Evolutionary conservation across 2,329 filamentous ascomycete genomes (phyloP), one percentile per base, ranked within the genome.

Genomic region (Tolypocladium pustulatum): DNA sequence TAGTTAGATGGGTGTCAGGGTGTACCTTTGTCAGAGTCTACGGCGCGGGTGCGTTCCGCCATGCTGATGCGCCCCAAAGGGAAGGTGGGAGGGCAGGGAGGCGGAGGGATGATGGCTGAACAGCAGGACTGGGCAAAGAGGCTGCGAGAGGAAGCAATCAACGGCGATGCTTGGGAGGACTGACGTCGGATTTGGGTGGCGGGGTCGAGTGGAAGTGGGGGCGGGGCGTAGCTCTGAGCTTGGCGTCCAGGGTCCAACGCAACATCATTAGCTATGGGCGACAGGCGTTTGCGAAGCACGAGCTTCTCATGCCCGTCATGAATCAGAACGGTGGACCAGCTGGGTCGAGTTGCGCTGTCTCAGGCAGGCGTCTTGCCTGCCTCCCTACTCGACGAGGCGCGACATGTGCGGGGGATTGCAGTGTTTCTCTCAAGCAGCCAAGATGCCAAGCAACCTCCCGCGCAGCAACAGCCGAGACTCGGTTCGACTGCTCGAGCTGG

Each of bases 11-110:
- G 17, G 12, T 8, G 46, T 25, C 22, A 32, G 32, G 38, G 17
- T 53, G 43, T 62, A 73, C 75, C 73, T 67, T 72, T 76, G 60
- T 73, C 67, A 5, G 74, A 76, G 59, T 75, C 70, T 55, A 74
- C 72, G n/a, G 61, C 68, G 36, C 68, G 71, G 58, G 66, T 68
- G 17, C 62, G 60, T 10, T 57, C 49, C 55, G 66, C 43, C 68
- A 70, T 70, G 25, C 17, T 34, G 49, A 15, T 13, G 30, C 30
- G 49, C 17, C 49, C 5, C 27, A 20, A 12, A 4, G 32, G 34
- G 40, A 22, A 22, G 41, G 6, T 2, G n/a, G 13, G 37, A 38
- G 37, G 37, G 13, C 10, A 25, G 8, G 41, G 41, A 10, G 20
- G 20, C 1, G 8, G 40, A 43, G n/a, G 20, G 40, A n/a, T 17